Percentiles rank a stretch among this genome's conserved stretches.
phyloP scores from a whole-genome alignment of 306 rosid genomes.

The Sindora glabra region DNA sequence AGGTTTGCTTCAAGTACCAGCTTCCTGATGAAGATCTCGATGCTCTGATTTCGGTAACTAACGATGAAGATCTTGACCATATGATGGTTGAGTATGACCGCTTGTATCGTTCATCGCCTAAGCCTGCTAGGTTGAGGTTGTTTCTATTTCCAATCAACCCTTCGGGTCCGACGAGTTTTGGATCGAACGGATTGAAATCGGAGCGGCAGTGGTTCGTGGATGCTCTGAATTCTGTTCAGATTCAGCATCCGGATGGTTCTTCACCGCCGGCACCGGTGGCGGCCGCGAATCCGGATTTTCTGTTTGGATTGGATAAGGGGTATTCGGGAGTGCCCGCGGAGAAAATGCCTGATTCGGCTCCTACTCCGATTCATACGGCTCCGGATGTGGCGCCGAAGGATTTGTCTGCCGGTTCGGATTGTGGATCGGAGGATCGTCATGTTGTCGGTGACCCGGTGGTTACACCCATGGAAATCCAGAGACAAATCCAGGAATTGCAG shows the following conservation, averaged over 20 bases:
- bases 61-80: conserved; percentile 78
- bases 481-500: conserved; percentile 51
- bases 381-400: conserved; percentile 22
- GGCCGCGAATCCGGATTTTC: conserved; percentile 30
- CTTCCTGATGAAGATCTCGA: conserved; percentile 92
- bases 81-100: conserved; percentile 89
- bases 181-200: conserved; percentile 26
- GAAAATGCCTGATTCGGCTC: conserved; percentile 22
- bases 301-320: conserved; percentile 45
- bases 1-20: conserved; percentile 67
- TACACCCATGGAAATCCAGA: conserved; percentile 41
- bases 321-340: conserved; percentile 14
- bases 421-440: conserved; percentile 39
- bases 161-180: conserved; percentile 18
- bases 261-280: conserved; percentile 27
- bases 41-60: conserved; percentile 75
- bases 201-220: conserved; percentile 63
- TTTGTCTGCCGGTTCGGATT: conserved; percentile 26
- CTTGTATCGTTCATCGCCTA: conserved; percentile 47
- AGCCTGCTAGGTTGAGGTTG: conserved; percentile 63
- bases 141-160: conserved; percentile 49
- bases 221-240: conserved; percentile 47
- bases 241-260: conserved; percentile 24
- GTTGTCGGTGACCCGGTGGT: conserved; percentile 16
- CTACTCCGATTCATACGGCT: conserved; percentile 18